Percentiles rank a stretch among this genome's conserved stretches.
Conservation (phyloP, 306 rosid species). For the Morella rubra region DNA sequence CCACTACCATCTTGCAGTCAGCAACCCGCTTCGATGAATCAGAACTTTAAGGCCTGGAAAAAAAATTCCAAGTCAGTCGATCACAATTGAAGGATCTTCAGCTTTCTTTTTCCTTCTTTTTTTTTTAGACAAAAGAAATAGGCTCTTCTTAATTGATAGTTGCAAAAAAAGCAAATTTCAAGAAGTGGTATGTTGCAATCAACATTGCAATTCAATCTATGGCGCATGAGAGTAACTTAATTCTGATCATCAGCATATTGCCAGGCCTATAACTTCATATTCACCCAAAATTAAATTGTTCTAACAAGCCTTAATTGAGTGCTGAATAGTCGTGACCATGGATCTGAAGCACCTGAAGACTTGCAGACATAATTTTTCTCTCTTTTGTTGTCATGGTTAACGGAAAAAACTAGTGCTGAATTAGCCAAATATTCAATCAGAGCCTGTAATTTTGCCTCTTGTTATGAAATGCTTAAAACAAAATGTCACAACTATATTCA, state of each 20-base stretch:
- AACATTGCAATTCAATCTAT: too few relatives aligned
- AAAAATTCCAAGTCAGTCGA: not conserved
- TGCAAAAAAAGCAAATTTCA: not conserved
- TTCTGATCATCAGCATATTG: not conserved
- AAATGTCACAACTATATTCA: not conserved
- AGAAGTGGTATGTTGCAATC: not conserved
- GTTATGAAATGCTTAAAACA: not conserved
- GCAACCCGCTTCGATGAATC: not conserved
- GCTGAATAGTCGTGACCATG: not conserved
- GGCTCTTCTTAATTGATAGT: too few relatives aligned
- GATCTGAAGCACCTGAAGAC: not conserved
- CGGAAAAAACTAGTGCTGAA: not conserved
- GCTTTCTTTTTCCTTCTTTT: too few relatives aligned
- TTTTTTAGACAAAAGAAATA: too few relatives aligned
- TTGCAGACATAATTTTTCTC: not conserved
- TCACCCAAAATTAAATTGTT: not conserved
- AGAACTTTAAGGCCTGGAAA: constrained; percentile 1
- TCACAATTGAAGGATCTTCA: not conserved
- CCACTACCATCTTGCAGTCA: not conserved
- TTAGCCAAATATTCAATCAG: not conserved
- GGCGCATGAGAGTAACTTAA: not conserved
- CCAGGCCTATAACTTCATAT: not conserved
- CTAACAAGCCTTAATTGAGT: not conserved
- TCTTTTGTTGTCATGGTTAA: not conserved
- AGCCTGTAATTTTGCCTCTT: not conserved